These are phyloP conservation scores for Fraxinus sp. DNA, from an alignment of 305 asterid genomes.

Conservation along the genomic window DNA sequence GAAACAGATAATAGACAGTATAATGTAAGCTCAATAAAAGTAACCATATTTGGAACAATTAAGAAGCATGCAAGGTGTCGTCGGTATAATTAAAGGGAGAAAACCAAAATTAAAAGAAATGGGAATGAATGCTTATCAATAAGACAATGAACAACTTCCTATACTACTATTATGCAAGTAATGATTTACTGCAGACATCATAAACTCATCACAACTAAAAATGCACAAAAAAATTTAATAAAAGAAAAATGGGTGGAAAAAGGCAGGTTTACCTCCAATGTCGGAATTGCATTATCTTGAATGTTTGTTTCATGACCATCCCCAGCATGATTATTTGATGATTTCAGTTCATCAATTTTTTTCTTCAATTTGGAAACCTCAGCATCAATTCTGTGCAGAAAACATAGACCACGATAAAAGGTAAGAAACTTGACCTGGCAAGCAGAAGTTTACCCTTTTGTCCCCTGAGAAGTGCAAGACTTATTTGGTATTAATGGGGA, in stretches of 20 bases:
- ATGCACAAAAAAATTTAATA: neutral
- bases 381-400: constrained; percentile 69
- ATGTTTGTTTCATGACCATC: constrained; percentile 39
- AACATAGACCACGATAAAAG: constrained; percentile 23
- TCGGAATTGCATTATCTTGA: constrained; percentile 43
- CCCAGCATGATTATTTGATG: constrained; percentile 37
- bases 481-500: neutral
- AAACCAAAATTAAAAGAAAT: neutral
- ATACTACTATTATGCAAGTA: constrained; percentile 7
- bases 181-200: constrained; percentile 6
- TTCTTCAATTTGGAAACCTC: constrained; percentile 72
- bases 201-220: neutral
- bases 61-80: constrained; percentile 2
- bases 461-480: neutral
- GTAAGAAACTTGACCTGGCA: neutral
- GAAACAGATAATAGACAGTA: neutral
- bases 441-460: neutral
- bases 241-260: constrained; percentile 16
- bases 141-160: constrained; percentile 11
- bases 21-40: neutral
- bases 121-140: neutral
- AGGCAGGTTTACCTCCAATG: constrained; percentile 60
- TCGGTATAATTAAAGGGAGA: neutral
- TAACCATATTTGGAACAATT: neutral
- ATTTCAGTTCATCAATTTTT: constrained; percentile 58